Base-by-base conservation (phyloP, 805 yeast species). In the Wickerhamomyces alni region DNA sequence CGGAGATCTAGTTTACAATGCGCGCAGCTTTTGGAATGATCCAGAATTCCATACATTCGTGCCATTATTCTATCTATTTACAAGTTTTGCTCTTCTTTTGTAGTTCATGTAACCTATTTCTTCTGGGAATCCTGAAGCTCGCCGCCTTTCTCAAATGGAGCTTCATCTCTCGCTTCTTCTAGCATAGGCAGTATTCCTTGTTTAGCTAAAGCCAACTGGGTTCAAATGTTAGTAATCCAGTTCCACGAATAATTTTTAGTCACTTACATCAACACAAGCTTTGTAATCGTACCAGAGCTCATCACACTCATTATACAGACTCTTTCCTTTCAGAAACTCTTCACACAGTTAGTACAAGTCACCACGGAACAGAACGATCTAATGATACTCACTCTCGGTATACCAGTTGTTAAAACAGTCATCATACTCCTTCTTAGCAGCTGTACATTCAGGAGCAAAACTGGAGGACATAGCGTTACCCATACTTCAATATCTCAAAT, bases 391-490 rank as follows among this genome's bases (percentile, higher is more conserved):
- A 70, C 75, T 84, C 51, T 93, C 97, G 5, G 93, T 80, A 59
- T 93, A 93, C 99, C 99, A 89, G 48, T 75, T 74, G 63, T 88
- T 89, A 67, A 93, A 93, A 61, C 99, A 93, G 54, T 80, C 83
- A 58, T 93, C 98, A 57, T 93, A 93, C 54, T 79, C 76, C 51
- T 78, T 77, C 63, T 93, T 93, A 42, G 82, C 75, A 27, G 78
- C 84, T 17, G 95, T 87, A 63, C 99, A 93, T 65, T 93, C 98
- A 19, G 97, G 96, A 28, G 99, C 98, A 70, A 93, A 85, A 44
- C 96, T 87, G 7, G 95, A 72, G 15, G 89, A 82, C 84, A 84
- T 75, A 38, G 69, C 59, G 62, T 79, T 80, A 37, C 88, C 88
- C 87, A 82, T 81, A 61, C 82, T 75, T 48, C 67, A 70, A n/a